Evolutionary conservation across 169 alveolate species (phyloP).

Genomic region (Plasmodium blacklocki): DNA sequence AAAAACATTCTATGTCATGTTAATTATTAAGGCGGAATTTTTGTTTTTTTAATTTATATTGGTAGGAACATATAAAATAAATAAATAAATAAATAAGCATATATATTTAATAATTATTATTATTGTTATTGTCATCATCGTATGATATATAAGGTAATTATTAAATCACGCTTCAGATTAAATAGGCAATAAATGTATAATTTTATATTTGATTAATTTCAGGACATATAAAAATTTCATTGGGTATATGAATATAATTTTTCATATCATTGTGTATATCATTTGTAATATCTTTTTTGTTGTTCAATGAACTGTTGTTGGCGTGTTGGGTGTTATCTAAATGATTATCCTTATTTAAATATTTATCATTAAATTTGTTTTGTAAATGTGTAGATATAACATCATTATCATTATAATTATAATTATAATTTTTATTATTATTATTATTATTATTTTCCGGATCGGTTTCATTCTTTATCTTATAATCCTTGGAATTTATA

Average conservation of each 20-base stretch:
- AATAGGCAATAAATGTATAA: no score
- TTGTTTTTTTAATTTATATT: no score
- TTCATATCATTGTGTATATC: background rate
- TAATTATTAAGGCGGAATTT: no score
- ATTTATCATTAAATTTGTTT: slow-evolving; percentile 2
- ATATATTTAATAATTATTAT: no score
- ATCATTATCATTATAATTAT: slow-evolving; percentile 1
- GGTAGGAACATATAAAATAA: no score
- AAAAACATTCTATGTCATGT: no score
- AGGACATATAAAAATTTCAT: slow-evolving; percentile 59
- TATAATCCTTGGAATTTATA: background rate
- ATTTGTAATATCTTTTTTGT: slow-evolving; percentile 5
- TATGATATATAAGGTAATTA: no score
- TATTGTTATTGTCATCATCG: no score
- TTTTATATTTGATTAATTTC: slow-evolving; percentile 18
- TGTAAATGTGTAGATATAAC: background rate
- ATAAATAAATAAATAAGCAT: no score
- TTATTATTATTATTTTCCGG: background rate
- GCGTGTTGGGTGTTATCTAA: slow-evolving; percentile 1
- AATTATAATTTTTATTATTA: background rate
- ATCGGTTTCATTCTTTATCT: background rate
- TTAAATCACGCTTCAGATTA: no score
- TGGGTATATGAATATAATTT: slow-evolving; percentile 31
- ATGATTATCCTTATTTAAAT: background rate
- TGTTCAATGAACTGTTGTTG: slow-evolving; percentile 7